Evolutionary conservation across 176 grass and related monocot species (phyloP).

Genomic region (Lolium perenne): DNA sequence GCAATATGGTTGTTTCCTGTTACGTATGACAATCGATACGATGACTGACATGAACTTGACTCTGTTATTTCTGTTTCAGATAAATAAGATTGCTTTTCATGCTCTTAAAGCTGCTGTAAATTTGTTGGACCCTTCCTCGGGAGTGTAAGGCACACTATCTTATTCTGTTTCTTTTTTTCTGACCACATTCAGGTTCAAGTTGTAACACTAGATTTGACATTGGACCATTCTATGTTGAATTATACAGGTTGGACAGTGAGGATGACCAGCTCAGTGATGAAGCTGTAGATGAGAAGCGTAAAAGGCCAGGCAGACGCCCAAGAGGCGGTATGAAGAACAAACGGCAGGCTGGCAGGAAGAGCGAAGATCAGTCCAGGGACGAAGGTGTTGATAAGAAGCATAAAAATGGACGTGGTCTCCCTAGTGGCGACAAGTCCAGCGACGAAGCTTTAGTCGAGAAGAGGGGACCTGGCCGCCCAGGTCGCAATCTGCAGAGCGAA

Average conservation of each 20-base stretch:
- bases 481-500: background rate
- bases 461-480: no score
- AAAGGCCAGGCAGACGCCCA: background rate
- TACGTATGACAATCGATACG: background rate
- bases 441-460: background rate
- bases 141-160: slow-evolving; percentile 31
- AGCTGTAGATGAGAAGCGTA: slow-evolving; percentile 15
- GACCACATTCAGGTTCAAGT: no score
- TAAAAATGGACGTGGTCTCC: background rate
- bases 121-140: slow-evolving; percentile 46
- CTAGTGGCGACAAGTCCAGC: background rate
- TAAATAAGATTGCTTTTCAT: slow-evolving; percentile 81
- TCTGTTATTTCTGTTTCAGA: slow-evolving; percentile 39
- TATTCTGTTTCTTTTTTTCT: background rate
- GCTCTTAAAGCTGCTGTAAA: slow-evolving; percentile 54
- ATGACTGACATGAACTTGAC: background rate
- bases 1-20: background rate
- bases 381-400: slow-evolving; percentile 11
- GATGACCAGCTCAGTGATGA: background rate
- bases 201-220: background rate
- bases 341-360: background rate
- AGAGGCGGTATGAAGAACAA: background rate
- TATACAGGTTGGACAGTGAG: slow-evolving; percentile 5
- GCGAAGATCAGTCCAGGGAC: background rate
- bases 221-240: background rate